A percentile compares a stretch with the other conserved stretches of the same genome.
These are phyloP conservation scores for Waitea zeae DNA, from an alignment of 1,284 basidiomycete genomes.

Conservation along the genomic window DNA sequence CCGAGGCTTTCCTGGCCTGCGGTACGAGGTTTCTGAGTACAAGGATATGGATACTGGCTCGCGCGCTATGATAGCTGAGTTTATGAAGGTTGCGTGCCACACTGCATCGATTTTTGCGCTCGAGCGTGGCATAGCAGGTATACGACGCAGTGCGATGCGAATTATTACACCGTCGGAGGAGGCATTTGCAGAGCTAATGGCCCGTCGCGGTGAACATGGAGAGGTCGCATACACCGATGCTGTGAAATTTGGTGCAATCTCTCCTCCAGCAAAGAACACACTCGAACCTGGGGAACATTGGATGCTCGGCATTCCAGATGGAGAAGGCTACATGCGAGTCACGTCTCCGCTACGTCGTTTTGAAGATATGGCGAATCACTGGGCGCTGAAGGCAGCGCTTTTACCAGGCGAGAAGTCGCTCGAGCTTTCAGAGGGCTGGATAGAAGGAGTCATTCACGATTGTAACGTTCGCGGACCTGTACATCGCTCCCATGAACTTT, in stretches of 20 bases:
- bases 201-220: slow-evolving; percentile 20
- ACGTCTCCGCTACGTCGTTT: slow-evolving; percentile 86
- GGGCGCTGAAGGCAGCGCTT: slow-evolving; percentile 85
- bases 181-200: slow-evolving; percentile 19
- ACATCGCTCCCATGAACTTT: too few species aligned
- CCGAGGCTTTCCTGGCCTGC: slow-evolving; percentile 38
- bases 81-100: slow-evolving; percentile 74
- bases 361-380: slow-evolving; percentile 75
- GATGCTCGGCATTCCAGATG: slow-evolving; percentile 48
- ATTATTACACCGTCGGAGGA: slow-evolving; percentile 18
- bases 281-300: slow-evolving; percentile 48
- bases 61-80: slow-evolving; percentile 53
- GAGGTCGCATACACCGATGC: slow-evolving; percentile 20
- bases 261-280: slow-evolving; percentile 24
- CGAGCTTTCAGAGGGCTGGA: too few species aligned
- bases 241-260: slow-evolving; percentile 15
- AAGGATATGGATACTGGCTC: slow-evolving; percentile 20
- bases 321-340: slow-evolving; percentile 67
- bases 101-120: slow-evolving; percentile 59
- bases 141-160: slow-evolving; percentile 38
- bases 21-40: slow-evolving; percentile 21
- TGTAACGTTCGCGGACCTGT: too few species aligned
- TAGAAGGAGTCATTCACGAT: too few species aligned
- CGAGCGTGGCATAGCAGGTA: slow-evolving; percentile 43
- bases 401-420: too few species aligned